Evolutionary conservation across 768 basidiomycete species (phyloP), one percentile per base, ranked within the genome.

Genomic region (Rickenella mellea): DNA sequence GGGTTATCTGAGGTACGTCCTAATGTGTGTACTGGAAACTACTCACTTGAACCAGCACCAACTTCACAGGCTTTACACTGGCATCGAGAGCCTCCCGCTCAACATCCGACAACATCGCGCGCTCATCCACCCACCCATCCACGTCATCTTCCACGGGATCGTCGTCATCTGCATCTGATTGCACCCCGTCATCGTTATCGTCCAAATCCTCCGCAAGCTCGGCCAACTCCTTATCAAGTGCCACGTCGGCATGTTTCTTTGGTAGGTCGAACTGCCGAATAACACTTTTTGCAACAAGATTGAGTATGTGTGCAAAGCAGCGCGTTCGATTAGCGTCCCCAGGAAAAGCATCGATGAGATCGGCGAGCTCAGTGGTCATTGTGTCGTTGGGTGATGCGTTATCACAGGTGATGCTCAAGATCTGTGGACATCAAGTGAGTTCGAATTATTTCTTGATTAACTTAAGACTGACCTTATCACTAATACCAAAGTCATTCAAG

Each of bases 11-110:
- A 27, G 21, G 9, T 7, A 40, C 19, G 35, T 20, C n/a, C 14
- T n/a, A 14, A 25, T 2, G 20, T 5, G 8, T n/a, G 8, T 31
- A 4, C 3, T n/a, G 33, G 6, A 39, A n/a, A 31, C 27, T 36
- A 36, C 52, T 31, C 30, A 67, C 59, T 59, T 69, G 68, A 0
- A 56, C 48, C 1, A 68, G 45, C 5, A 61, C 45, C 17, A 55
- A 35, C 7, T 45, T 27, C 2, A 65, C 49, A 8, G 59, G 63
- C 6, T 22, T 31, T 1, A 53, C 46, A 4, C 42, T 35, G 27
- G 51, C 44, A 0, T 52, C 40, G 6, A 66, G 44, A 6, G 39
- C 33, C 0, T 36, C 39, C 0, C 39, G 14, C 33, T 64, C 53
- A 1, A 39, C 31, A 14, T 27, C 27, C 6, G 41, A 4, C 48